A percentile compares a stretch with the other conserved stretches of the same genome.
phyloP scores from a whole-genome alignment of 78 protist genomes.

The Parvularia atlantis region DNA sequence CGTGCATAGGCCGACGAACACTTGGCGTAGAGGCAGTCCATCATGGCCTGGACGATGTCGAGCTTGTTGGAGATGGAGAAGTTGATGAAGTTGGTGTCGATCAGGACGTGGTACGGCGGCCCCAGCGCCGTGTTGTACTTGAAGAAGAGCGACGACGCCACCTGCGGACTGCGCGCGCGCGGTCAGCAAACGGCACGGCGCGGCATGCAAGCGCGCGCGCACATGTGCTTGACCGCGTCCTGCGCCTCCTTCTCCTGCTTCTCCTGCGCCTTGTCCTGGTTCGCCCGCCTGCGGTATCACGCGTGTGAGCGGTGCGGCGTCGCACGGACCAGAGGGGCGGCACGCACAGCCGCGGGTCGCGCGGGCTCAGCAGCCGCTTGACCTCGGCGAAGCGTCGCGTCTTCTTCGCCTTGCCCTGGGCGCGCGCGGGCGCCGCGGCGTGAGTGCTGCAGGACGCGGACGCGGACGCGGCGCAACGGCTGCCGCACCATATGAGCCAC shows the following conservation, averaged over 20 bases:
- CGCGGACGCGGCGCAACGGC: no score
- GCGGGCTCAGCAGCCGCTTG: constrained; percentile 37
- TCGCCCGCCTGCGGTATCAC: background rate
- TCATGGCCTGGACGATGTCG: constrained; percentile 75
- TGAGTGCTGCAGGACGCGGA: no score
- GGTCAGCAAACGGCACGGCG: background rate
- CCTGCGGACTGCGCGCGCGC: background rate
- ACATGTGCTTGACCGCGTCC: background rate
- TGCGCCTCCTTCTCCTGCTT: background rate
- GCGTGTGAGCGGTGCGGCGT: background rate
- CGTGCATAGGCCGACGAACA: constrained; percentile 10
- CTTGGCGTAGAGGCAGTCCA: constrained; percentile 97
- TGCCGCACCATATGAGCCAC: no score
- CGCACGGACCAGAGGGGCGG: background rate
- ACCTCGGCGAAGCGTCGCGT: constrained; percentile 35
- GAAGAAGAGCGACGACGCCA: constrained; percentile 77
- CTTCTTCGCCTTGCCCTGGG: constrained; percentile 24
- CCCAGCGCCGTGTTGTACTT: constrained; percentile 84
- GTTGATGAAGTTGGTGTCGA: constrained; percentile 98
- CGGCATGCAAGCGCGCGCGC: background rate
- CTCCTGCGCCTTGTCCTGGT: background rate
- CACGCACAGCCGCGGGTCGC: constrained; percentile 26
- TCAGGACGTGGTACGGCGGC: constrained; percentile 95
- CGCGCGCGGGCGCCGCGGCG: no score
- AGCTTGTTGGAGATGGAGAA: constrained; percentile 84